Base-by-base conservation (phyloP, 1,284 basidiomycete species). In the Paramarasmius palmivorus region DNA sequence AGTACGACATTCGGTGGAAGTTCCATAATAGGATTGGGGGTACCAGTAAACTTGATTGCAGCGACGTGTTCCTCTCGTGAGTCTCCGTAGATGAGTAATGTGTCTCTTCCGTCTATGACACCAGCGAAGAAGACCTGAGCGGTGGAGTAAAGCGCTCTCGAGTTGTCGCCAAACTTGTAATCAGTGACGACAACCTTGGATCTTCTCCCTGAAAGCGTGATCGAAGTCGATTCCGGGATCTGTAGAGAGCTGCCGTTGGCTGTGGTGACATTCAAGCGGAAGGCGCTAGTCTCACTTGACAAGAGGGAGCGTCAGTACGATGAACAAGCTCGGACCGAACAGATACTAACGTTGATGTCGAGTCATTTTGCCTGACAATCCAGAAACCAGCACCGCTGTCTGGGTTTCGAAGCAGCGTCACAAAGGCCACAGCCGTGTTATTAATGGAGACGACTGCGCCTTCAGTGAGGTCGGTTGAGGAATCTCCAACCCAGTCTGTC, bases 401-500 rank as follows among this genome's bases (percentile, higher is more conserved):
- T 0, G 85, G 86, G 63, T 92, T 92, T 48, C 68, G 70, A 48
- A 92, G 68, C n/a, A 82, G 65, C 0, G 87, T 88, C 20, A 80
- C 78, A 59, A 86, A 88, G 1, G 77, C 79, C 2, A 70, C 73
- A 2, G 76, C 59, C 38, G 81, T 80, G 32, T 46, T 46, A 26
- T 46, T 46, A 17, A 46, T 15, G 17, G 44, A 46, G 10, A 77
- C 77, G 17, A 82, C 71, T 0, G 68, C 70, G 4, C 55, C 55
- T 19, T 49, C 48, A 22, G 78, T 72, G 4, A 78, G 72, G 14
- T 79, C 79, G 3, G 73, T 79, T 26, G 73, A 78, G 36, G 81
- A 76, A 58, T 90, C 79, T 1, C 83, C 83, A 22, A 91, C 70
- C 78, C 83, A 82, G 57, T 90, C 79, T 0, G 90, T 92, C 69